Evolutionary conservation across 163 green algal species (phyloP), one percentile per base, ranked within the genome.

Genomic region (Chloroidium sp.): DNA sequence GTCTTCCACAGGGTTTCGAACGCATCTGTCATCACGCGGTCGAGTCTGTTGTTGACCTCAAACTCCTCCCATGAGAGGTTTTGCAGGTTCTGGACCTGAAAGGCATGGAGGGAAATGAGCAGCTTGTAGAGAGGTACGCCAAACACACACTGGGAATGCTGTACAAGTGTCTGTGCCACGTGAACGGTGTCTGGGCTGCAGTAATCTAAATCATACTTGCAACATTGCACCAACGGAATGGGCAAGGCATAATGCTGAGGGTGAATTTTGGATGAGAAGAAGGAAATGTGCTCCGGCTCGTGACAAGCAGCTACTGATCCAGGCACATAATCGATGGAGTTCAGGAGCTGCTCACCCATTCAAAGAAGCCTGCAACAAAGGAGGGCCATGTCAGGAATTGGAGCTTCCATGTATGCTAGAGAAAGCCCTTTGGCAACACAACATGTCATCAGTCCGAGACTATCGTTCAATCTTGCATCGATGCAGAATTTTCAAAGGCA

Each of bases 61-160:
- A 72, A 72, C 64, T 72, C 64, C 64, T 72, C 59, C 6, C 60
- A 79, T 62, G 74, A 62, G 89, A 97, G 96, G 85, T 97, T 97
- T 82, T 98, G 94, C 83, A 97, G 90, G 88, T 98, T 98, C 85
- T 98, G 94, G 0, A 97, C 64, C 64, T 72, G 64, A 6, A 72
- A 72, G 64, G 36, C 36, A 36, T 36, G 36, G 36, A 36, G 36
- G 36, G 36, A 36, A 36, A 36, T 36, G 36, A 36, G 36, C 36
- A 36, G 36, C 36, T 36, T 36, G 36, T 36, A 36, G 36, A 36
- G 36, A 36, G 36, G 36, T 36, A 36, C 36, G 36, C 36, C 36
- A 36, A 36, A 36, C 36, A 36, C 36, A 36, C 36, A 36, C 36
- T 36, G 36, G 36, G 36, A 36, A 36, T 36, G 36, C 36, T 36